These are phyloP conservation scores for Leishmania arabica DNA, from an alignment of 208 protist species.

Conservation along the genomic window DNA sequence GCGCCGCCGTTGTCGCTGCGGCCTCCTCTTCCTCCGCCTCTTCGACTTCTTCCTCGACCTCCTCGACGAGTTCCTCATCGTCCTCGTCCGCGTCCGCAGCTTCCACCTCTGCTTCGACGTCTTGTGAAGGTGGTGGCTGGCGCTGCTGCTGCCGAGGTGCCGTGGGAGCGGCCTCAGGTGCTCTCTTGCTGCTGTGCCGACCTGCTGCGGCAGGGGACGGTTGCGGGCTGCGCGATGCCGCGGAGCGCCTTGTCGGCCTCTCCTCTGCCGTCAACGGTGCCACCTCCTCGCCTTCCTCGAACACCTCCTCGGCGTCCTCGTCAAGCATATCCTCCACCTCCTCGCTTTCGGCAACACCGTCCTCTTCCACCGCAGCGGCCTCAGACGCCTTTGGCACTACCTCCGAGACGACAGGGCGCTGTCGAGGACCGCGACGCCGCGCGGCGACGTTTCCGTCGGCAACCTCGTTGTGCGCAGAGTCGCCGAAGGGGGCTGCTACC, in stretches of 20 bases:
- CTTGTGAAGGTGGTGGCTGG: background rate
- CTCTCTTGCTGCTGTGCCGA: background rate
- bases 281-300: constrained; percentile 32
- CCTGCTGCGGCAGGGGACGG: constrained; percentile 4
- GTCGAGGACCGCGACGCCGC: constrained; percentile 10
- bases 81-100: constrained; percentile 6
- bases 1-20: background rate
- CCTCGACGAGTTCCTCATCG: constrained; percentile 30
- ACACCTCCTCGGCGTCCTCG: constrained; percentile 29
- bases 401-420: constrained; percentile 7
- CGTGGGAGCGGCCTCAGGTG: background rate
- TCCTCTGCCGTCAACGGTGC: constrained; percentile 21
- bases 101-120: constrained; percentile 1
- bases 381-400: background rate
- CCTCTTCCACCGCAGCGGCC: constrained; percentile 8
- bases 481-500: background rate
- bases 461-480: background rate
- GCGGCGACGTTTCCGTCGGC: background rate
- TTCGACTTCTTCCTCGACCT: constrained; percentile 42
- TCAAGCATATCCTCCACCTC: constrained; percentile 29
- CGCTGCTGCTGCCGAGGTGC: constrained; percentile 4
- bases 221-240: background rate
- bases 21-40: constrained; percentile 35
- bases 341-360: constrained; percentile 32
- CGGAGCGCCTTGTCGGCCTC: background rate